A percentile compares a stretch with the other conserved stretches of the same genome.
These are phyloP conservation scores for Rhizopus delemar DNA, from an alignment of 371 early-diverging fungal species.

Conservation along the genomic window DNA sequence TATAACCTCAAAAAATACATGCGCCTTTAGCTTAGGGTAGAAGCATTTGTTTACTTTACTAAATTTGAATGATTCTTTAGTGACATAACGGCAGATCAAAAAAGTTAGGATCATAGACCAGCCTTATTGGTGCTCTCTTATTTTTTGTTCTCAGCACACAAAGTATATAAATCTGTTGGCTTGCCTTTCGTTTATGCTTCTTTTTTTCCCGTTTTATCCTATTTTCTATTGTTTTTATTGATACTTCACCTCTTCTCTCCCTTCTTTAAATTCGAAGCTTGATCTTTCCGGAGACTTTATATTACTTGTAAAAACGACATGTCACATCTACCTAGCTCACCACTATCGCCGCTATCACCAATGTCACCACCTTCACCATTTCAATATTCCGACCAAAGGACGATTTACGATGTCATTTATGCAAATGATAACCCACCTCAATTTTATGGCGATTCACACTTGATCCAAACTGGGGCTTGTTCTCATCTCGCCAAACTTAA, in stretches of 20 bases:
- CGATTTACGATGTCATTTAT: slow-evolving; percentile 43
- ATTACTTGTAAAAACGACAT: background rate
- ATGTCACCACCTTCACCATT: slow-evolving; percentile 22
- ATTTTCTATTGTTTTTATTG: too few species aligned
- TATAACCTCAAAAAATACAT: too few species aligned
- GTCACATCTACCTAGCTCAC: slow-evolving; percentile 20
- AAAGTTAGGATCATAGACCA: background rate
- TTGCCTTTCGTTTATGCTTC: background rate
- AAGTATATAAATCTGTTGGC: background rate
- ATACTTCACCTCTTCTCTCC: background rate
- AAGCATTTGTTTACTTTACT: too few species aligned
- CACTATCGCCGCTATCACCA: slow-evolving; percentile 25
- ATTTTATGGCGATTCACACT: slow-evolving; percentile 32
- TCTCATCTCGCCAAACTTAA: slow-evolving; percentile 36
- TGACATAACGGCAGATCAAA: too few species aligned
- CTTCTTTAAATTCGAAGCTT: background rate
- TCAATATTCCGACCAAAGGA: slow-evolving; percentile 21
- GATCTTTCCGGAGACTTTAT: too few species aligned
- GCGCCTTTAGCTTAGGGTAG: too few species aligned
- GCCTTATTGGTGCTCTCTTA: background rate
- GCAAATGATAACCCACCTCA: slow-evolving; percentile 37
- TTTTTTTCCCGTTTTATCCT: background rate
- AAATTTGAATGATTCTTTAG: too few species aligned
- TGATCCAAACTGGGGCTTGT: slow-evolving; percentile 36
- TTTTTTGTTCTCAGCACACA: slow-evolving; percentile 1